These are phyloP conservation scores for Oidiodendron maius DNA, from an alignment of 495 filamentous ascomycete genomes.

Conservation along the genomic window DNA sequence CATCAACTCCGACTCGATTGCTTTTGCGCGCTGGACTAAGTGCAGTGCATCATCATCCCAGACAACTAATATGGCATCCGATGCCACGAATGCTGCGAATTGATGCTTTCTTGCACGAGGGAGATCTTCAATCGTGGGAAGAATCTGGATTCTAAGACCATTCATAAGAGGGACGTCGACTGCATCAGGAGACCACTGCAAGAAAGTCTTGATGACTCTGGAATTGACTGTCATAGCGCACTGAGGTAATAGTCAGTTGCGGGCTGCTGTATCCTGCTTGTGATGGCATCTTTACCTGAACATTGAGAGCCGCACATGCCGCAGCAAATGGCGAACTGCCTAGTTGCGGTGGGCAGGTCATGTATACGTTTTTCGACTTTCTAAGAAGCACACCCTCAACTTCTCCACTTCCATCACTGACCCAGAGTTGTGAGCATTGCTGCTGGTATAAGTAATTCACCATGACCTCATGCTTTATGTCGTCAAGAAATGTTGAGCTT, in stretches of 20 bases:
- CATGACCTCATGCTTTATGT: conserved; percentile 82
- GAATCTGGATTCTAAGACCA: conserved; percentile 66
- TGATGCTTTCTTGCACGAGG: conserved; percentile 64
- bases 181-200: conserved; percentile 63
- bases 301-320: conserved; percentile 61
- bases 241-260: conserved; percentile 35
- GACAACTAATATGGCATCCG: conserved; percentile 59
- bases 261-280: too few species aligned
- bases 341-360: conserved; percentile 61
- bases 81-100: conserved; percentile 70
- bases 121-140: conserved; percentile 64
- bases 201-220: conserved; percentile 66
- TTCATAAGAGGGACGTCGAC: conserved; percentile 71
- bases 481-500: conserved; percentile 58
- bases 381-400: conserved; percentile 67
- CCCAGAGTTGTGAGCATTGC: conserved; percentile 65
- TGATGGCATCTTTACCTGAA: conserved; percentile 44
- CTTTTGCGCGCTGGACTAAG: conserved; percentile 56
- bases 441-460: conserved; percentile 77
- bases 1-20: conserved; percentile 69
- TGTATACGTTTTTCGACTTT: conserved; percentile 59
- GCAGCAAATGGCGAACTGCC: conserved; percentile 49
- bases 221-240: conserved; percentile 78
- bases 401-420: conserved; percentile 56
- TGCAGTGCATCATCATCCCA: conserved; percentile 75